Base-by-base conservation (phyloP, 768 basidiomycete species). In the Gloeophyllum trabeum region DNA sequence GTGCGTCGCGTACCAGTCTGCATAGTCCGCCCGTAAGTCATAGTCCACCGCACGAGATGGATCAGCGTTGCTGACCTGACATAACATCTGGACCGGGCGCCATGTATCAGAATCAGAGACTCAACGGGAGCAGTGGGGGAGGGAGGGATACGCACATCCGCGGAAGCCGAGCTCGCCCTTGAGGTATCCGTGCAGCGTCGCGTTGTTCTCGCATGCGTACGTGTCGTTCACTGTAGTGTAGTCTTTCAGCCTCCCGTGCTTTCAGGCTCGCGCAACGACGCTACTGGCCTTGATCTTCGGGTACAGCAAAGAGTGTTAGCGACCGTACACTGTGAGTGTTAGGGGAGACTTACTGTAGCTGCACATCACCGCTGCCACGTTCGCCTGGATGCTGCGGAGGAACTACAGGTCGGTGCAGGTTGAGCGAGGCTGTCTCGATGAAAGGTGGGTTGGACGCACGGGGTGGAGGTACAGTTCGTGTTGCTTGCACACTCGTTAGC, bases 101-200 rank as follows among this genome's bases (percentile, higher is more conserved):
- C n/a, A n/a, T n/a, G n/a, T 53, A 25, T 47, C 10, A 47, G 28
- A 13, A 40, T 30, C 22, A 41, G 19, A 23, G 16, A 18, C 14
- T 39, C 7, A 5, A 13, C 10, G 1, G 19, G 32, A 14, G n/a
- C 16, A n/a, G n/a, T n/a, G n/a, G 20, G 23, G 26, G 20, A 32
- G 4, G 37, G 2, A 16, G 58, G 20, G 36, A 7, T 21, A 37
- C 70, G 51, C 46, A 76, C 75, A 79, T 47, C 78, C 77, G 38
- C 76, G 75, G 61, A 83, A 84, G 2, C 70, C 78, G 40, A 76
- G 69, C 51, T 84, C 79, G 25, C 65, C 62, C 55, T 84, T 83
- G 39, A 82, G 54, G 3, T 81, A 58, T n/a, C 70, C 71, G 43
- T 77, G 81, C 42, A 80, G 52, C 18, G 63, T 62, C 46, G 73